Conservation (phyloP, 2,329 filamentous ascomycete species). For the Didymella arachidicola region DNA sequence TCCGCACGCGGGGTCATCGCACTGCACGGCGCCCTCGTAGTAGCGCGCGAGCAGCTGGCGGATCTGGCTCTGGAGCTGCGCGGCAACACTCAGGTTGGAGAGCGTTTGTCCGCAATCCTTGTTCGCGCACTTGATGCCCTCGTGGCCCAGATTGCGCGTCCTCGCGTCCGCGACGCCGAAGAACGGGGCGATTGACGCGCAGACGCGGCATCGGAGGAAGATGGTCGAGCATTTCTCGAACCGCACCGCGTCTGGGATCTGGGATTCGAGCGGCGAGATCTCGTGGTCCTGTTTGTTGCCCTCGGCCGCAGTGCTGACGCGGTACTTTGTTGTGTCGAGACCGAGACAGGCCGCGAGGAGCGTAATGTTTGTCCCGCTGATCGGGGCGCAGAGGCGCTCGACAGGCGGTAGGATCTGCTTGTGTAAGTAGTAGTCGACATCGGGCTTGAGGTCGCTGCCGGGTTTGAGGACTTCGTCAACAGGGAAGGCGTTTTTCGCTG, state of each 20-base stretch:
- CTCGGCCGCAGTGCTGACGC: conserved; percentile 67
- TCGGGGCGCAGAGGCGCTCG: conserved; percentile 95
- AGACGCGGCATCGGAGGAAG: conserved; percentile 79
- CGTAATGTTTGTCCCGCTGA: conserved; percentile 87
- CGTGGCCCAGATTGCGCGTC: conserved; percentile 65
- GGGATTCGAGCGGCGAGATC: conserved; percentile 90
- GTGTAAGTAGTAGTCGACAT: conserved; percentile 97
- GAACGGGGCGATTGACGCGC: conserved; percentile 75
- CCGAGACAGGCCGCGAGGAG: conserved; percentile 93
- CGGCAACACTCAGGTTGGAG: conserved; percentile 75
- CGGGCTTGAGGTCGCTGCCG: conserved; percentile 78
- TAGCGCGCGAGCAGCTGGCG: conserved; percentile 80
- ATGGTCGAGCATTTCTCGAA: conserved; percentile 84
- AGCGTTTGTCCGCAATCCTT: conserved; percentile 70
- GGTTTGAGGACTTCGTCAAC: conserved; percentile 83
- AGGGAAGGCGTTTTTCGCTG: conserved; percentile 88
- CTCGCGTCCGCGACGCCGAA: conserved; percentile 68
- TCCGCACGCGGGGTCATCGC: conserved; percentile 86
- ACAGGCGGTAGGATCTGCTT: conserved; percentile 99
- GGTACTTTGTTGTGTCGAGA: conserved; percentile 87
- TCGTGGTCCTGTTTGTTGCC: conserved; percentile 53
- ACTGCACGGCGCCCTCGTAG: conserved; percentile 91
- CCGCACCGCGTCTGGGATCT: conserved; percentile 88
- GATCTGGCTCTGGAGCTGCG: conserved; percentile 86
- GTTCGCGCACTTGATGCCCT: conserved; percentile 76